Conservation (phyloP, 352 stramenopile species). For the Phytopythium montanum region DNA sequence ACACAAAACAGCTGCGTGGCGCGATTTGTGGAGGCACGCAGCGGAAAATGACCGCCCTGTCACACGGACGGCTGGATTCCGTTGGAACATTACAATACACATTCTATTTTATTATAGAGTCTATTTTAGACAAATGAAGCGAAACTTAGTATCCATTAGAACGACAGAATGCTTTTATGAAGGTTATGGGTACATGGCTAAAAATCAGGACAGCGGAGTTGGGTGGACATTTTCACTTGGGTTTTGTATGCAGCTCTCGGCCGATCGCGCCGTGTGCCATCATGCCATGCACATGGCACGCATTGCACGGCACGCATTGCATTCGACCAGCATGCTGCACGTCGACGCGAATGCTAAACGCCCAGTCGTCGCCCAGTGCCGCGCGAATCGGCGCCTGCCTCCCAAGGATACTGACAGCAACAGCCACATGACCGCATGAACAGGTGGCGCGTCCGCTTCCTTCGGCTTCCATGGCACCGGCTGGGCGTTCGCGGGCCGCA, state of each 20-base stretch:
- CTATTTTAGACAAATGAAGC: background rate
- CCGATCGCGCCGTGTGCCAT: background rate
- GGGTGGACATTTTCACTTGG: conserved; percentile 5
- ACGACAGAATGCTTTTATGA: background rate
- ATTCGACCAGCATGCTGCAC: background rate
- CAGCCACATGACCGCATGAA: background rate
- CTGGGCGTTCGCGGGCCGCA: background rate
- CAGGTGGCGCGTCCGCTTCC: background rate
- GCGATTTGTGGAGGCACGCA: conserved; percentile 1
- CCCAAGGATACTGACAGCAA: no score
- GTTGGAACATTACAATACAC: background rate
- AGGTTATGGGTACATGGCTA: background rate
- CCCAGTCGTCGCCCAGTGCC: no score
- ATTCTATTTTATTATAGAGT: background rate
- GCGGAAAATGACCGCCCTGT: background rate
- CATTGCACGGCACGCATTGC: no score
- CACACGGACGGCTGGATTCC: conserved; percentile 1
- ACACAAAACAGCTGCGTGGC: background rate
- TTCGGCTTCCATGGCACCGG: background rate
- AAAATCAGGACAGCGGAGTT: background rate
- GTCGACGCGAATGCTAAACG: no score
- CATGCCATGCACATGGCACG: background rate
- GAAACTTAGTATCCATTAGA: no score
- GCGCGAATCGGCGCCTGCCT: no score
- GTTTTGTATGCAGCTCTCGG: background rate